Evolutionary conservation across 352 stramenopile species (phyloP), one percentile per base, ranked within the genome.

Genomic region (Vaucheria bursata): DNA sequence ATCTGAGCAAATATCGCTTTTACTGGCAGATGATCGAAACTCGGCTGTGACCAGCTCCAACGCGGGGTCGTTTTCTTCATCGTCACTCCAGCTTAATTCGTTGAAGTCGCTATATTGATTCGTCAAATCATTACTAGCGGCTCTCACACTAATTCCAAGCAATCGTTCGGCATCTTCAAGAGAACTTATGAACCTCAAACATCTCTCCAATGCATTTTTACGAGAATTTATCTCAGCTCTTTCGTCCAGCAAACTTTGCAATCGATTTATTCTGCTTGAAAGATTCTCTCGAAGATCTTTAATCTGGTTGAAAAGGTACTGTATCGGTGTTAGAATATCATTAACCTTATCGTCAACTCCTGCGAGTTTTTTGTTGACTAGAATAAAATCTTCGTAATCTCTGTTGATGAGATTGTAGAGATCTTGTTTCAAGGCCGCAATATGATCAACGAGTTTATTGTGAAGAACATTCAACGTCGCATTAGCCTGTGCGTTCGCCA

Each of bases 401-500:
- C 81, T 34, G 45, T 85, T 85, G 77, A 85, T 85, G 5, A 85
- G 77, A 5, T 81, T 74, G 65, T 85, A 85, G 18, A 85, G 68
- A 39, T 83, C 39, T 59, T 81, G 38, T 45, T 81, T 81, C 1
- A 71, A 71, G 8, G 68, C 50, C 34, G 29, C 34, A 31, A 81
- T 39, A 71, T 81, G 59, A 31, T 40, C 70, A 36, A 77, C 67
- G 18, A 81, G 75, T 37, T 81, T 52, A 12, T 78, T 59, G n/a
- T 72, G 68, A 37, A 81, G 49, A 25, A 65, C 36, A 31, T 81
- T 71, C 69, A 81, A 37, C 3, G 75, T 65, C n/a, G 71, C 75
- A 18, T 71, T 35, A n/a, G 75, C 70, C 12, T 72, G 67, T 3
- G 75, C 71, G 18, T 37, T 78, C n/a, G 68, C 70, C 7, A 81